phyloP scores from a whole-genome alignment of 306 rosid genomes.

The Elaeagnus macrophylla region DNA sequence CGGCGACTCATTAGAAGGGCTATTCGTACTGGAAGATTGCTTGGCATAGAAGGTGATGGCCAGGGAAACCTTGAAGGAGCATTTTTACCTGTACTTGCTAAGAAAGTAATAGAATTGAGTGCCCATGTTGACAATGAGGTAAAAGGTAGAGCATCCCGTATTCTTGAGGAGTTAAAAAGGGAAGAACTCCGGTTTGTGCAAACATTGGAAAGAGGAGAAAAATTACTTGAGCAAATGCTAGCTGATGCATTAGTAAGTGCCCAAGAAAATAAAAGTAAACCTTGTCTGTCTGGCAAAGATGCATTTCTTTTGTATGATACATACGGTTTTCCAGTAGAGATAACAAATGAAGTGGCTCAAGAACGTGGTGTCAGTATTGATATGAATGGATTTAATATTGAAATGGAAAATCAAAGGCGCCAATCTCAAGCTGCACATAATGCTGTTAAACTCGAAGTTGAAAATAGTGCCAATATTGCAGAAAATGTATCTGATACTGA shows the following conservation, averaged over 20 bases:
- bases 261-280: constrained; percentile 43
- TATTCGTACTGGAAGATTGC: constrained; percentile 88
- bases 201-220: constrained; percentile 88
- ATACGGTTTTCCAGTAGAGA: constrained; percentile 78
- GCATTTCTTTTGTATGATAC: constrained; percentile 94
- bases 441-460: constrained; percentile 65
- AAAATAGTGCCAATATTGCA: constrained; percentile 50
- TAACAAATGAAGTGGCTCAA: constrained; percentile 89
- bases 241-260: constrained; percentile 53
- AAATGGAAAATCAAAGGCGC: constrained; percentile 93
- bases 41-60: constrained; percentile 84
- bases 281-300: constrained; percentile 77
- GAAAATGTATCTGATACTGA: constrained; percentile 66
- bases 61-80: constrained; percentile 73
- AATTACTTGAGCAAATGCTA: constrained; percentile 75
- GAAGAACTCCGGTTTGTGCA: constrained; percentile 95
- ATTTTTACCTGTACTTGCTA: constrained; percentile 77
- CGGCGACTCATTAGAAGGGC: constrained; percentile 90
- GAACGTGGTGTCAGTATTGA: constrained; percentile 77
- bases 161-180: constrained; percentile 81
- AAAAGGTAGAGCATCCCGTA: constrained; percentile 45
- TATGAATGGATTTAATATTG: constrained; percentile 68
- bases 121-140: constrained; percentile 54
- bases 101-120: constrained; percentile 74
- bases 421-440: constrained; percentile 96